Conservation (phyloP, 805 yeast species). For the Grigorovia yakushimaensis region DNA sequence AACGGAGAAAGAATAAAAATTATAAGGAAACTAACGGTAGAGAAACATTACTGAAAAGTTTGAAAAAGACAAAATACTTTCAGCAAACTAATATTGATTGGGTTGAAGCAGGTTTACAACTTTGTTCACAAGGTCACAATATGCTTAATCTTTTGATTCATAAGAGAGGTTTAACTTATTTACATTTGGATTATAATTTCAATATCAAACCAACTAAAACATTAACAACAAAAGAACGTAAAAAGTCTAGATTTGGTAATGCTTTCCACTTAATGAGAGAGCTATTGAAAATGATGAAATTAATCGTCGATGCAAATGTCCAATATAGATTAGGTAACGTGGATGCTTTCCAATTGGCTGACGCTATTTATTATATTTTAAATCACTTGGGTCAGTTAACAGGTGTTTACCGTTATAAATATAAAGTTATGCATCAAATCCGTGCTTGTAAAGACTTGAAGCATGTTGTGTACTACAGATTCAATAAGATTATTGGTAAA, state of each 20-base stretch:
- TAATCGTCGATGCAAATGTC: slow-evolving; percentile 88
- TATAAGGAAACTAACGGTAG: slow-evolving; percentile 38
- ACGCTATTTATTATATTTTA: slow-evolving; percentile 80
- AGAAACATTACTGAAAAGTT: slow-evolving; percentile 41
- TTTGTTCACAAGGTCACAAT: slow-evolving; percentile 87
- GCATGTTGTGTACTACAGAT: slow-evolving; percentile 78
- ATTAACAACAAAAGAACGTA: slow-evolving; percentile 89
- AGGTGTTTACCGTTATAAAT: slow-evolving; percentile 93
- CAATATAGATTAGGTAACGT: slow-evolving; percentile 83
- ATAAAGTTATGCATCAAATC: slow-evolving; percentile 96
- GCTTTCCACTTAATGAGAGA: slow-evolving; percentile 93
- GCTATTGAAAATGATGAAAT: slow-evolving; percentile 69
- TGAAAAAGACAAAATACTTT: slow-evolving; percentile 76
- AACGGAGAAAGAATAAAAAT: slow-evolving; percentile 28
- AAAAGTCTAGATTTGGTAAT: slow-evolving; percentile 90
- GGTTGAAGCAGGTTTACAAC: slow-evolving; percentile 97
- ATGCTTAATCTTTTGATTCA: slow-evolving; percentile 87
- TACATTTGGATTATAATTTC: slow-evolving; percentile 92
- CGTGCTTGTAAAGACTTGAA: slow-evolving; percentile 92
- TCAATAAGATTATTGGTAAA: slow-evolving; percentile 81
- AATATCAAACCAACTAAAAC: slow-evolving; percentile 95
- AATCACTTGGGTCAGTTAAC: slow-evolving; percentile 94
- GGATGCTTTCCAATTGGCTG: slow-evolving; percentile 79
- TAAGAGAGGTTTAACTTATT: slow-evolving; percentile 78
- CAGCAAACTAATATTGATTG: slow-evolving; percentile 90